These are phyloP conservation scores for Sphenostylis stenocarpa DNA, from an alignment of 306 rosid genomes.

Conservation along the genomic window DNA sequence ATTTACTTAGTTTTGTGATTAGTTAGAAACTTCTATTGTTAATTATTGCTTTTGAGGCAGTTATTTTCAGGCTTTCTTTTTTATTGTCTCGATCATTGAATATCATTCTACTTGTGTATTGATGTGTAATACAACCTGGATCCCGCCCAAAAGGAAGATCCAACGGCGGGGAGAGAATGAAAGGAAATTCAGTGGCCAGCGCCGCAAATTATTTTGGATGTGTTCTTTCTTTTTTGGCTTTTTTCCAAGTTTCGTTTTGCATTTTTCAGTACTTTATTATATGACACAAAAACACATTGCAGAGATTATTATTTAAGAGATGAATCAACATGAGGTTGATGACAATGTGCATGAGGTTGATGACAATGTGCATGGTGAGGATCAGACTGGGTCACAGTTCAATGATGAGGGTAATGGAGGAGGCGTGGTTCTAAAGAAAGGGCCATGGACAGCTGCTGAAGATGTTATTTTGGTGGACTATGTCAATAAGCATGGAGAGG, in stretches of 20 bases:
- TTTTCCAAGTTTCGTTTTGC: neutral
- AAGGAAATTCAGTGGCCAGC: neutral
- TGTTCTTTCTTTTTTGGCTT: slow-evolving; percentile 4
- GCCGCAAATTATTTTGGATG: neutral
- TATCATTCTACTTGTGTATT: slow-evolving; percentile 26
- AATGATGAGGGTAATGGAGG: slow-evolving; percentile 57
- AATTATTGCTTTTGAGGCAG: too few species aligned
- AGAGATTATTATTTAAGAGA: slow-evolving; percentile 44
- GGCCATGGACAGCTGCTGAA: slow-evolving; percentile 39
- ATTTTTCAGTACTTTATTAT: neutral
- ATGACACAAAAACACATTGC: slow-evolving; percentile 36
- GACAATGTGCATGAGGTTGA: slow-evolving; percentile 51
- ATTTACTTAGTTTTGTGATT: slow-evolving; percentile 5
- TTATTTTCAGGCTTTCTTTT: slow-evolving; percentile 1
- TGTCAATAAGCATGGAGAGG: slow-evolving; percentile 40
- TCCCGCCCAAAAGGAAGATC: neutral
- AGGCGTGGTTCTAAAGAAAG: slow-evolving; percentile 31
- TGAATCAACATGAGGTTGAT: slow-evolving; percentile 60
- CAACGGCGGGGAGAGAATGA: neutral
- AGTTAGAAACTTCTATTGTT: slow-evolving; percentile 1
- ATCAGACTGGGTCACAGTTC: slow-evolving; percentile 44
- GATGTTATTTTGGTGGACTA: slow-evolving; percentile 32
- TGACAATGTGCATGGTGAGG: slow-evolving; percentile 46
- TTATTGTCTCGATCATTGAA: slow-evolving; percentile 25
- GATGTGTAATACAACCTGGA: neutral